These are phyloP conservation scores for Pseudocercospora pini-densiflorae DNA, from an alignment of 2,329 filamentous ascomycete genomes.

Conservation along the genomic window DNA sequence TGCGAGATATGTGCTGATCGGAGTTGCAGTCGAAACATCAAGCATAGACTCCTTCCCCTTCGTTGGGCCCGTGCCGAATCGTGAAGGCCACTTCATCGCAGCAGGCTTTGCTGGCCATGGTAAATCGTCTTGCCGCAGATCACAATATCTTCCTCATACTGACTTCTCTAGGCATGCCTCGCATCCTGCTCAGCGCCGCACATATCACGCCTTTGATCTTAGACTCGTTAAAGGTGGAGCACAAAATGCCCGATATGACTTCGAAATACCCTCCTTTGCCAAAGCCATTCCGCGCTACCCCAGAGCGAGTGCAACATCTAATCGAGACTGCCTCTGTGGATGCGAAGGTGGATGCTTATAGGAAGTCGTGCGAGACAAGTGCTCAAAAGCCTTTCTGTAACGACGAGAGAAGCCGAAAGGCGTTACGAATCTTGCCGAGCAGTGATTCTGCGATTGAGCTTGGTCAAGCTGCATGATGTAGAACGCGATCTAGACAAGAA, in stretches of 20 bases:
- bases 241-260: constrained; percentile 29
- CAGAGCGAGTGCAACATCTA: constrained; percentile 33
- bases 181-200: constrained; percentile 39
- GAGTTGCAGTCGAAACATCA: constrained; percentile 20
- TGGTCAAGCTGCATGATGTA: background rate
- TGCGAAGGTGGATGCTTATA: constrained; percentile 23
- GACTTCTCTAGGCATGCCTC: constrained; percentile 36
- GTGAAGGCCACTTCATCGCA: constrained; percentile 33
- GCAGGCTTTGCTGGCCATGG: constrained; percentile 37
- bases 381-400: constrained; percentile 28
- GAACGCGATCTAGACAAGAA: no score
- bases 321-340: constrained; percentile 23
- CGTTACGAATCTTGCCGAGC: background rate
- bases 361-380: constrained; percentile 18
- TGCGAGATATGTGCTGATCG: background rate
- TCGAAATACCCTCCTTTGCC: constrained; percentile 35
- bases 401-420: constrained; percentile 17
- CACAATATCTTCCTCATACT: background rate
- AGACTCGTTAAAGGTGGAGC: constrained; percentile 28
- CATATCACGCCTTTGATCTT: constrained; percentile 36
- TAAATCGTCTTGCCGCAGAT: background rate
- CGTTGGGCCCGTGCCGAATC: constrained; percentile 34
- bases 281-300: constrained; percentile 36
- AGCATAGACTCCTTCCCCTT: constrained; percentile 34
- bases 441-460: constrained; percentile 3